Conservation (phyloP, 192 early-diverging fungal species). For the Mortierella hygrophila region DNA sequence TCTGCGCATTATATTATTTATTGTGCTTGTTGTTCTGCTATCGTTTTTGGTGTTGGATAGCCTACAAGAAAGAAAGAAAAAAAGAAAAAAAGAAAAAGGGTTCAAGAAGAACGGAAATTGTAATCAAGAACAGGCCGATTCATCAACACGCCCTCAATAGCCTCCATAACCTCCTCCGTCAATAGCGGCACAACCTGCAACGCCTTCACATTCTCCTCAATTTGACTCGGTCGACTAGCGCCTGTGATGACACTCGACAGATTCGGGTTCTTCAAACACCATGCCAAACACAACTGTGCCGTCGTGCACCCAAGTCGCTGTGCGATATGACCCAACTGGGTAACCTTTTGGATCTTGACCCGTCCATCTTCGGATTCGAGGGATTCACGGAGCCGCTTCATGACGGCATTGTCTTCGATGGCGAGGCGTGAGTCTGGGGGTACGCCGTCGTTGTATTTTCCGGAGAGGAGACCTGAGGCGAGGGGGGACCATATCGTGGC, state of each 20-base stretch:
- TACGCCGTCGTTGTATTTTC: constrained; percentile 80
- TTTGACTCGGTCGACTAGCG: constrained; percentile 72
- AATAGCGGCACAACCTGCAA: constrained; percentile 66
- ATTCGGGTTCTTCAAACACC: constrained; percentile 70
- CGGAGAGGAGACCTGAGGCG: constrained; percentile 54
- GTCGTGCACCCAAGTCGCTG: constrained; percentile 22
- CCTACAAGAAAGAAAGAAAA: not conserved
- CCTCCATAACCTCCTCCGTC: constrained; percentile 72
- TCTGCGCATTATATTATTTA: too few species aligned
- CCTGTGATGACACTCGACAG: constrained; percentile 71
- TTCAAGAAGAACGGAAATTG: constrained; percentile 56
- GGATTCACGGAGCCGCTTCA: constrained; percentile 62
- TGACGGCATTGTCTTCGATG: constrained; percentile 67
- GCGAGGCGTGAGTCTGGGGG: constrained; percentile 76
- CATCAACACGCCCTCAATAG: constrained; percentile 75
- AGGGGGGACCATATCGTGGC: constrained; percentile 81
- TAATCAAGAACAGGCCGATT: constrained; percentile 72
- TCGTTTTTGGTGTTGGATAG: too few species aligned
- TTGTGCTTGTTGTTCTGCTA: too few species aligned
- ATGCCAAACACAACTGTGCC: constrained; percentile 12
- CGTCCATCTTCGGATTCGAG: constrained; percentile 71
- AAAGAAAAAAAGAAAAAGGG: not conserved
- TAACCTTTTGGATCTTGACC: constrained; percentile 73
- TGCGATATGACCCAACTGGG: constrained; percentile 28
- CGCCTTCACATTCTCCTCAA: constrained; percentile 77